Conservation (phyloP, 805 yeast species). For the Naumovozyma baii region DNA sequence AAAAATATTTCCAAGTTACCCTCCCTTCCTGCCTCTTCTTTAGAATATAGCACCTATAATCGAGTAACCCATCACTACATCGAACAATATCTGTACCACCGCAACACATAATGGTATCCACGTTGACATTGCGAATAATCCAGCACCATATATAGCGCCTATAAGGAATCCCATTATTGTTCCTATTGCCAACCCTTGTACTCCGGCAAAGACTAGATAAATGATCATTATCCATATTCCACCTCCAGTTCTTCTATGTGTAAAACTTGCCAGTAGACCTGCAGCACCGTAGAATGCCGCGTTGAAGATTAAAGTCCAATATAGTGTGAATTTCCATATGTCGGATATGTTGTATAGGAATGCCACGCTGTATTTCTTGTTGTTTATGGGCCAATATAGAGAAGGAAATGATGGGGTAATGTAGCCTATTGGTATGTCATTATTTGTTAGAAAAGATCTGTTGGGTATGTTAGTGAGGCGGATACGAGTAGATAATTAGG, state of each 20-base stretch:
- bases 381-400: conserved; percentile 55
- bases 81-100: conserved; percentile 53
- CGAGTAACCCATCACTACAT: conserved; percentile 42
- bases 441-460: conserved; percentile 34
- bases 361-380: conserved; percentile 33
- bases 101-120: conserved; percentile 92
- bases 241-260: conserved; percentile 35
- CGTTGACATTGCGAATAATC: conserved; percentile 79
- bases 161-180: conserved; percentile 67
- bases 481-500: background rate
- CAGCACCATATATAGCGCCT: conserved; percentile 69
- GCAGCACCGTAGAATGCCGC: conserved; percentile 53
- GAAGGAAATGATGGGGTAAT: conserved; percentile 73
- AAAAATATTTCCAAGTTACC: too few species aligned
- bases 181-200: conserved; percentile 64
- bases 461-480: background rate
- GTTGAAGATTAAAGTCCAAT: conserved; percentile 70
- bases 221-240: conserved; percentile 35
- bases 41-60: conserved; percentile 10
- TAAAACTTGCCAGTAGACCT: conserved; percentile 50
- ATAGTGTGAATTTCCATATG: conserved; percentile 73
- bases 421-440: conserved; percentile 73
- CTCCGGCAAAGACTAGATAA: conserved; percentile 46
- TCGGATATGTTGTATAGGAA: conserved; percentile 61
- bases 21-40: too few species aligned